Conservation (phyloP, 2,329 filamentous ascomycete species). For the Talaromyces sp. region DNA sequence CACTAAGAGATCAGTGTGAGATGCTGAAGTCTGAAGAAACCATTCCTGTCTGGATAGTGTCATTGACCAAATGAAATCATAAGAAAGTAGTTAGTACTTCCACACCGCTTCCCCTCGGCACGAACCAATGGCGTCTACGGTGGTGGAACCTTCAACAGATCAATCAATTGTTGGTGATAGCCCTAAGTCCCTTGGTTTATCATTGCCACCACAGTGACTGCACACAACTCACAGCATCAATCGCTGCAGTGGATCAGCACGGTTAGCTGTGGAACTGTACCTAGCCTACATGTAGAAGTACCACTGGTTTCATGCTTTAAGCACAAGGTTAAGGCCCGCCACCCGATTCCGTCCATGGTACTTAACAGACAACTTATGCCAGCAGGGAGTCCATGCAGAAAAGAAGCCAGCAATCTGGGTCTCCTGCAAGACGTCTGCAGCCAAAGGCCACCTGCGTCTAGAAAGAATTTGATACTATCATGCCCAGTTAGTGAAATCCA, state of each 20-base stretch:
- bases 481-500: not conserved
- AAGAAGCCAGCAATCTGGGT: constrained; percentile 5
- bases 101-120: constrained; percentile 2
- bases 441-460: constrained; percentile 1
- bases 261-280: not conserved
- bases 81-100: not conserved
- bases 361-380: not conserved
- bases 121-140: not conserved
- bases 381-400: not conserved
- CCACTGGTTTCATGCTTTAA: too few relatives aligned
- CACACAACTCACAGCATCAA: too few relatives aligned
- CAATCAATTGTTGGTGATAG: not conserved
- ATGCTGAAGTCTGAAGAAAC: not conserved
- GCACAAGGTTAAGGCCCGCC: not conserved
- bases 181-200: not conserved
- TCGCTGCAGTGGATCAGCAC: not conserved
- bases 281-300: not conserved
- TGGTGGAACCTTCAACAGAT: not conserved
- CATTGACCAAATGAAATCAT: not conserved
- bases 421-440: constrained; percentile 1
- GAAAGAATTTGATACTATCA: not conserved
- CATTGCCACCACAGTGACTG: too few relatives aligned
- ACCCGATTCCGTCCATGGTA: not conserved
- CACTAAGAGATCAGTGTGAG: not conserved
- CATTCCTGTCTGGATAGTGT: not conserved